Percentiles rank a stretch among this genome's conserved stretches.
These are phyloP conservation scores for Sporisorium exsertum DNA, from an alignment of 1,284 basidiomycete genomes.

Conservation along the genomic window DNA sequence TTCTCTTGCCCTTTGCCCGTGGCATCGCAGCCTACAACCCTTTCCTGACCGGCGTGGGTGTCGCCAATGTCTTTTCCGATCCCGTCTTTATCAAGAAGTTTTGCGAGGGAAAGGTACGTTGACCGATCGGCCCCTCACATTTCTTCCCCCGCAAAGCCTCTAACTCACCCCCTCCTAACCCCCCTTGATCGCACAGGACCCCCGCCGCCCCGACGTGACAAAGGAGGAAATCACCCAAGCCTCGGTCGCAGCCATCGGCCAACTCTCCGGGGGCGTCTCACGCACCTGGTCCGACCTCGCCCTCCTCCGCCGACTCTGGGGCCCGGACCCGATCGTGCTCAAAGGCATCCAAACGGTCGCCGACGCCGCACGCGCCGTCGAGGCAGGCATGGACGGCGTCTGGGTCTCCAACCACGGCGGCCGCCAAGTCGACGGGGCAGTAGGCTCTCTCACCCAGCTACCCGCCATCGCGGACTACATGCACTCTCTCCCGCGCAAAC, in stretches of 20 bases:
- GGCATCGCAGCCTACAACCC: slow-evolving; percentile 74
- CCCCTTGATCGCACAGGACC: slow-evolving; percentile 23
- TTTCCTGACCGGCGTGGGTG: slow-evolving; percentile 74
- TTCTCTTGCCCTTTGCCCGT: background rate
- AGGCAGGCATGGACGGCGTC: slow-evolving; percentile 62
- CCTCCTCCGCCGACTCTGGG: slow-evolving; percentile 57
- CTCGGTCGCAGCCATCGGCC: slow-evolving; percentile 50
- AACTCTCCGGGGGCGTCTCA: slow-evolving; percentile 56
- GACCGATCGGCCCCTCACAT: background rate
- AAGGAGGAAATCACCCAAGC: slow-evolving; percentile 57
- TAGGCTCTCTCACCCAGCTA: slow-evolving; percentile 53
- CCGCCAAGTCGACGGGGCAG: slow-evolving; percentile 64
- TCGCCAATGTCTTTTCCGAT: slow-evolving; percentile 61
- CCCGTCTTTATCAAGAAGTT: slow-evolving; percentile 62
- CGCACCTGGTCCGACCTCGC: slow-evolving; percentile 62
- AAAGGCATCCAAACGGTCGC: slow-evolving; percentile 61
- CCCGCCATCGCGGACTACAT: slow-evolving; percentile 50
- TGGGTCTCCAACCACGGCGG: slow-evolving; percentile 67
- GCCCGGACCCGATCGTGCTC: slow-evolving; percentile 59
- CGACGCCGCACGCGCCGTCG: slow-evolving; percentile 59
- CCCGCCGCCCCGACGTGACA: slow-evolving; percentile 43
- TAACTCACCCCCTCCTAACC: background rate
- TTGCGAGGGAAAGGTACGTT: slow-evolving; percentile 54
- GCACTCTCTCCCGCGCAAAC: slow-evolving; percentile 25
- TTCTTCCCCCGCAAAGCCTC: no score